Percentiles rank a stretch among this genome's conserved stretches.
Conservation (phyloP, 75 land plant genomes). For the Picea sitchensis region DNA sequence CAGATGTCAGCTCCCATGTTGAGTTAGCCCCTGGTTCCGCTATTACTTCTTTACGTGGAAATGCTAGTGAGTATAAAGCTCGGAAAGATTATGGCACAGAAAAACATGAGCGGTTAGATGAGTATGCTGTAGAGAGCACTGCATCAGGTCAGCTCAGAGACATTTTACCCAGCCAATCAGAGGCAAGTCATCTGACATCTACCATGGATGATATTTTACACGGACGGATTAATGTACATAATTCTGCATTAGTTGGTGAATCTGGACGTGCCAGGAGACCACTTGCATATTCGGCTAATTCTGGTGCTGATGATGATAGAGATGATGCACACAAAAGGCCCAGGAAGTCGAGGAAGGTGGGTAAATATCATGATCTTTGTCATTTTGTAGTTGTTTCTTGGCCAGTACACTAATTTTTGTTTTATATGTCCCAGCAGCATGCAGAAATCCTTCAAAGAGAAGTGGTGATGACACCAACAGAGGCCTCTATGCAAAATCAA, state of each 20-base stretch:
- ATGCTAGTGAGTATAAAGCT: constrained; percentile 25
- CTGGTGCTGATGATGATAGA: constrained; percentile 15
- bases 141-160: constrained; percentile 22
- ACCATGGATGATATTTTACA: not conserved
- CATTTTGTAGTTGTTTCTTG: not conserved
- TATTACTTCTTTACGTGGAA: constrained; percentile 49
- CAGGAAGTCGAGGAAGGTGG: constrained; percentile 44
- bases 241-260: constrained; percentile 39
- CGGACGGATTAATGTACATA: constrained; percentile 44
- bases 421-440: constrained; percentile 15
- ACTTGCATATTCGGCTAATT: constrained; percentile 31
- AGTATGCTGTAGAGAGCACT: constrained; percentile 45
- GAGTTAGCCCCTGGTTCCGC: constrained; percentile 31
- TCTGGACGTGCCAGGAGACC: constrained; percentile 41
- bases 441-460: constrained; percentile 67
- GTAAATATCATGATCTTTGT: not conserved
- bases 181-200: constrained; percentile 1
- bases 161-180: constrained; percentile 20
- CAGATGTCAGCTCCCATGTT: constrained; percentile 39
- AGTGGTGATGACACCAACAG: constrained; percentile 86
- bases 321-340: constrained; percentile 24
- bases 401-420: not conserved
- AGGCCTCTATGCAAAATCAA: constrained; percentile 79
- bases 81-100: constrained; percentile 22
- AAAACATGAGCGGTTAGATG: constrained; percentile 49